Base-by-base conservation (phyloP, 345 rosid genomes). In the Turnera subulata region DNA sequence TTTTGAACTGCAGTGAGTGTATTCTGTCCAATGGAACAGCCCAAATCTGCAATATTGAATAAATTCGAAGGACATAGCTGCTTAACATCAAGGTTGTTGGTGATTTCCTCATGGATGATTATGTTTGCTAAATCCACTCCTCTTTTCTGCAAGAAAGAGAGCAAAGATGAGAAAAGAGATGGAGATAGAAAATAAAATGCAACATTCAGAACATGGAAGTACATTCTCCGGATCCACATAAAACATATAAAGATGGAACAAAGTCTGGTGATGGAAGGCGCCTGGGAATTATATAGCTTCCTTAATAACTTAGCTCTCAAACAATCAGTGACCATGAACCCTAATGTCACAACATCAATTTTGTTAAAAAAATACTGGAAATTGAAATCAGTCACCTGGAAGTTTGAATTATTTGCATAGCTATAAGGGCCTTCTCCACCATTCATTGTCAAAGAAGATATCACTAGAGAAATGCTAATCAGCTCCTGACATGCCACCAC, bases 21-120 rank as follows among this genome's bases (percentile, higher is more conserved):
- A 16, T 45, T 40, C 15, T 11, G 9, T 18, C 50, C 50, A 46
- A 6, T 18, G n/a, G 50, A 46, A 19, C 50, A 46, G 14, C 63
- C 63, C 0, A 46, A 32, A 38, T 59, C 63, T 33, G 46, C 63
- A 1, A 58, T 46, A 1, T 6, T 18, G 20, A 58, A 58, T 19
- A 9, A 1, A 8, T 46, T 46, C 22, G 11, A 46, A 1, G 23
- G 18, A 18, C 5, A 10, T 5, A 46, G 21, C 6, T 18, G 21
- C 2, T 46, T 18, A 19, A 46, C 21, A 6, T 8, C 18, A 46
- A 46, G 50, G 11, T 46, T 46, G 11, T 19, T 9, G n/a, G 3
- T 19, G 23, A 46, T 46, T 18, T 17, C 50, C 50, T 46, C 50
- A 11, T 19, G 6, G 23, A 46, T 46, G 11, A 46, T 9, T 46